These are phyloP conservation scores for Cenchrus purpureus DNA, from an alignment of 176 grass and related monocot species.

Conservation along the genomic window DNA sequence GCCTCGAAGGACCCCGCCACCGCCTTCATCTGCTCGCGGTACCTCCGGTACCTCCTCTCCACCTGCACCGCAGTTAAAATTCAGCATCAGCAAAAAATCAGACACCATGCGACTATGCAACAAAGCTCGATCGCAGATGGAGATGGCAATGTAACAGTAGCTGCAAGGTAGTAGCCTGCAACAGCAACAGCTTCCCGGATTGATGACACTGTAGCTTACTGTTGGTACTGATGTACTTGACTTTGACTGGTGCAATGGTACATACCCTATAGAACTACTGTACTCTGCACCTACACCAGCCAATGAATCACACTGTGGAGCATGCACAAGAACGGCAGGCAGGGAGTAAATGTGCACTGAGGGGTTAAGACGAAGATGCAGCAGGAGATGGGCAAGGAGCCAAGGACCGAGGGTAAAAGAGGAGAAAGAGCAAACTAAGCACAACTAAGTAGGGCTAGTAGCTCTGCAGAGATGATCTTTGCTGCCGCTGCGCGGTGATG, in stretches of 20 bases:
- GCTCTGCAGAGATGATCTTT: constrained; percentile 34
- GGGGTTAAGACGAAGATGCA: background rate
- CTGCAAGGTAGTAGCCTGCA: background rate
- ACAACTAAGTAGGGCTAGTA: background rate
- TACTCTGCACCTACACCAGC: constrained; percentile 22
- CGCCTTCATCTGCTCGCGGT: constrained; percentile 76
- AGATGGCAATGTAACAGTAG: constrained; percentile 13
- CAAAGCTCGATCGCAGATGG: background rate
- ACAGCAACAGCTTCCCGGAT: background rate
- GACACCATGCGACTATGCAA: constrained; percentile 2
- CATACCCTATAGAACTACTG: background rate
- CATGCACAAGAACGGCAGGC: constrained; percentile 35
- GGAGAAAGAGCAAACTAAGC: constrained; percentile 19
- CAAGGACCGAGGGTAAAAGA: background rate
- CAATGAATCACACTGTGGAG: constrained; percentile 50
- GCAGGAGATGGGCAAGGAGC: constrained; percentile 27
- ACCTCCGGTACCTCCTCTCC: constrained; percentile 81
- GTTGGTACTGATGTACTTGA: background rate
- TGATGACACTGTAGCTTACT: constrained; percentile 7
- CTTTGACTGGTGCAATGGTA: constrained; percentile 17
- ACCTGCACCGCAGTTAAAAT: constrained; percentile 45
- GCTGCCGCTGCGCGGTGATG: constrained; percentile 19
- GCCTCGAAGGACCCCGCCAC: constrained; percentile 72
- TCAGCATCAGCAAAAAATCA: background rate
- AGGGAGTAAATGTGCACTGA: constrained; percentile 1